Percentiles rank a stretch among this genome's conserved stretches.
phyloP scores from a whole-genome alignment of 176 grass and related monocot species.

The Rhynchospora tenuis region DNA sequence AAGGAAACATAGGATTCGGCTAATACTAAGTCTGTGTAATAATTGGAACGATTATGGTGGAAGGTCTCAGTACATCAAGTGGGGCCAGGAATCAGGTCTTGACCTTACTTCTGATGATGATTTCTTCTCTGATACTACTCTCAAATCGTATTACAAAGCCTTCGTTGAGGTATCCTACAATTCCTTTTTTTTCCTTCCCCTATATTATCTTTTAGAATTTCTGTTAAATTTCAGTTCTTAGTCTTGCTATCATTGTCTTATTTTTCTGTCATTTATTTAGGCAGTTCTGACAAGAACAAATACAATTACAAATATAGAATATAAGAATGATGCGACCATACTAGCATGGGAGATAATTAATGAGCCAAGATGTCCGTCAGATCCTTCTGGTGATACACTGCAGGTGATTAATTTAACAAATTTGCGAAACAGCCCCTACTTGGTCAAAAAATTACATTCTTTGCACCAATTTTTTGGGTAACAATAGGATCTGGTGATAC shows the following conservation, averaged over 20 bases:
- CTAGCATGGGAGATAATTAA: conserved; percentile 90
- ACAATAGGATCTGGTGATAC: conserved; percentile 41
- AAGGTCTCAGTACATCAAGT: conserved; percentile 59
- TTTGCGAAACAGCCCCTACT: neutral
- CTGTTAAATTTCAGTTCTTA: neutral
- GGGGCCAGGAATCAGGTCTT: conserved; percentile 48
- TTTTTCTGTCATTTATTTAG: conserved; percentile 27
- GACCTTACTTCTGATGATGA: conserved; percentile 53
- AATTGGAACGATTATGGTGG: conserved; percentile 79
- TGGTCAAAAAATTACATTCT: neutral
- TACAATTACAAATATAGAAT: conserved; percentile 58
- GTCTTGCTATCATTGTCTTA: neutral
- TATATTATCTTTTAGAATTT: neutral
- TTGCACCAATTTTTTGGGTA: neutral
- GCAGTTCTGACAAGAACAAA: conserved; percentile 64
- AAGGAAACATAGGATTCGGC: conserved; percentile 35
- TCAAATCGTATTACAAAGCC: conserved; percentile 77
- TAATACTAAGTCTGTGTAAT: conserved; percentile 50
- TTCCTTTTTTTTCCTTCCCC: neutral
- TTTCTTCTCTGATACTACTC: conserved; percentile 61
- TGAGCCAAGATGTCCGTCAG: conserved; percentile 63
- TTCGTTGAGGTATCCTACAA: conserved; percentile 52
- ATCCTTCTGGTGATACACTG: conserved; percentile 66
- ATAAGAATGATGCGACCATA: conserved; percentile 79
- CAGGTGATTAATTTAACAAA: conserved; percentile 32